A percentile compares a stretch with the other conserved stretches of the same genome.
These are phyloP conservation scores for Vigna angularis DNA, from an alignment of 306 rosid genomes.

Conservation along the genomic window DNA sequence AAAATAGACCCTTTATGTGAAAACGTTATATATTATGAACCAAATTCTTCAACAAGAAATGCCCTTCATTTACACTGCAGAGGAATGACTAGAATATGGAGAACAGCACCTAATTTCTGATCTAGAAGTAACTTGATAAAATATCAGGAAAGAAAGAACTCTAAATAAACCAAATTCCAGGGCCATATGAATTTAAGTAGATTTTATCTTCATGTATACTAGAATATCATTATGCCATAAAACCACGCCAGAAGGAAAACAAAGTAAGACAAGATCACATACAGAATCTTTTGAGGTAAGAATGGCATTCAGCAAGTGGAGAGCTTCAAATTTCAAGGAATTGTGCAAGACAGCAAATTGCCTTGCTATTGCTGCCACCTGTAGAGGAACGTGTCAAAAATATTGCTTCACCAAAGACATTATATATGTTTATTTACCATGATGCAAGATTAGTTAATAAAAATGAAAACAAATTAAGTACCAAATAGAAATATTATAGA, in stretches of 20 bases:
- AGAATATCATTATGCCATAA: slow-evolving; percentile 17
- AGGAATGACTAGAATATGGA: slow-evolving; percentile 13
- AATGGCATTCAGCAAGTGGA: slow-evolving; percentile 72
- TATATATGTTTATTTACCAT: slow-evolving; percentile 14
- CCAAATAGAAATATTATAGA: slow-evolving; percentile 8
- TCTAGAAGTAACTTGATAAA: slow-evolving; percentile 17
- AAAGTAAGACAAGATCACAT: slow-evolving; percentile 45
- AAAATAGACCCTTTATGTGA: slow-evolving; percentile 17
- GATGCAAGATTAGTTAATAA: slow-evolving; percentile 33
- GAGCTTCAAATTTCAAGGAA: slow-evolving; percentile 80
- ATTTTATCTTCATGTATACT: slow-evolving; percentile 24
- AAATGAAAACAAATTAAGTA: slow-evolving; percentile 34
- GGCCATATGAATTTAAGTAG: slow-evolving; percentile 17
- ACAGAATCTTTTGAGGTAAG: slow-evolving; percentile 69
- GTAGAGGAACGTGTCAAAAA: slow-evolving; percentile 24
- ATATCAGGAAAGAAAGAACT: slow-evolving; percentile 34
- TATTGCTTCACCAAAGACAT: slow-evolving; percentile 13
- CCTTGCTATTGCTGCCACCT: slow-evolving; percentile 75
- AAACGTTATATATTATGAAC: slow-evolving; percentile 1
- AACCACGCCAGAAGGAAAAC: slow-evolving; percentile 24
- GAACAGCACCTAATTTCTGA: slow-evolving; percentile 11
- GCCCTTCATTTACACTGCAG: slow-evolving; percentile 26
- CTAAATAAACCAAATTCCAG: slow-evolving; percentile 27
- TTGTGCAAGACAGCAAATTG: slow-evolving; percentile 82
- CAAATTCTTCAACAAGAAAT: slow-evolving; percentile 10